Evolutionary conservation across 2,329 filamentous ascomycete genomes (phyloP), one percentile per base, ranked within the genome.

Genomic region (Talaromyces amestolkiae): DNA sequence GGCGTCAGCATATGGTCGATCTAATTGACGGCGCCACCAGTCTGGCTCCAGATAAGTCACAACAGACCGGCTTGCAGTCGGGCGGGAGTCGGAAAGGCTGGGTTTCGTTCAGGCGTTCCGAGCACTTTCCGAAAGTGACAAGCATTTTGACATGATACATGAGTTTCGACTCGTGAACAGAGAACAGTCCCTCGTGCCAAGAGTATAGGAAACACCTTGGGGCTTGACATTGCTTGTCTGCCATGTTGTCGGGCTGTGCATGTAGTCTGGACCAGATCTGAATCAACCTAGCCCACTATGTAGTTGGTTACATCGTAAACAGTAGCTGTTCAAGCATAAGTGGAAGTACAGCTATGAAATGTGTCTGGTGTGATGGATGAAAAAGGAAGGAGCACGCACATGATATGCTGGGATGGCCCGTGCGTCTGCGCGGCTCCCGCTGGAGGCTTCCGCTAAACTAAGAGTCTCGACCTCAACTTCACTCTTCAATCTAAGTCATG

Each of bases 341-440:
- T 31, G 27, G 27, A 6, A 31, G 27, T 31, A 31, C 27, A 31
- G 27, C 27, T 31, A 31, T 31, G 7, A 31, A 6, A 31, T 22
- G n/a, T 45, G 11, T 10, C 19, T 45, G n/a, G 43, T 45, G 43
- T 45, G 19, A 45, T 17, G 1, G 10, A 15, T 11, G 31, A 10
- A 22, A 56, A 37, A 22, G 51, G 33, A 37, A 22, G 17, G n/a
- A 39, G 33, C 51, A 27, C 33, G 53, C 53, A 39, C 53, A 56
- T 56, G 53, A 56, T 56, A 56, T 31, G 17, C 49, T 53, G 17
- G 6, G 22, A 43, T 64, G 63, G 63, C 37, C 63, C 63, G 63
- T 64, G 63, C 63, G 24, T 49, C 10, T 13, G n/a, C 39, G 24
- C 61, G 41, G 11, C 19, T 37, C 31, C 51, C 51, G 54, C 62